Evolutionary conservation across 352 stramenopile genomes (phyloP).

Genomic region (Phytophthora pisi): DNA sequence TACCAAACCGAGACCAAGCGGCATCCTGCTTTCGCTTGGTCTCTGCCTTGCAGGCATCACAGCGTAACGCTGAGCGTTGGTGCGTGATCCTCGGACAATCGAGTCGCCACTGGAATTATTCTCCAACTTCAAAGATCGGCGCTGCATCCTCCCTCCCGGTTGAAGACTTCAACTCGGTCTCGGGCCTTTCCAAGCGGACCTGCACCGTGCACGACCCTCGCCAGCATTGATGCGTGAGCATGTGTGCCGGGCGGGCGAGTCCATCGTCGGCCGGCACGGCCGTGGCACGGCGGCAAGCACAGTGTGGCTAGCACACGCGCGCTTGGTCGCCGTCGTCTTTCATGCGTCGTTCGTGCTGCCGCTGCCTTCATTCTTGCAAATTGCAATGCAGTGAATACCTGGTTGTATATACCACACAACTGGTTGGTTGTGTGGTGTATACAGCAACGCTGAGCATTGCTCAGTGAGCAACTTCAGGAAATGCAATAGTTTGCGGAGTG

Average conservation of each 20-base stretch:
- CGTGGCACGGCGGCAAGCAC: too few species aligned
- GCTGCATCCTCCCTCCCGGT: conserved; percentile 5
- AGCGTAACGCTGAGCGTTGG: too few species aligned
- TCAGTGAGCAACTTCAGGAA: conserved; percentile 18
- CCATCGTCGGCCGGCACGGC: too few species aligned
- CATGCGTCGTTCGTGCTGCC: too few species aligned
- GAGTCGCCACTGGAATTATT: conserved; percentile 24
- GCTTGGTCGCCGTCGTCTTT: too few species aligned
- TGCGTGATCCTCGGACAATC: too few species aligned
- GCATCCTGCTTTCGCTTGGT: too few species aligned
- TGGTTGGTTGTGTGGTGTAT: too few species aligned
- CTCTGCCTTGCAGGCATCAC: too few species aligned
- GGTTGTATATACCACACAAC: too few species aligned
- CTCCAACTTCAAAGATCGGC: conserved; percentile 24
- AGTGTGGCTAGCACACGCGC: too few species aligned
- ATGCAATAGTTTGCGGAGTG: conserved; percentile 1
- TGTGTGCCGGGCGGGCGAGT: not conserved
- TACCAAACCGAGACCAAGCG: too few species aligned
- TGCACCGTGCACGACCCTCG: not conserved
- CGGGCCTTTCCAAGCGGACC: conserved; percentile 10
- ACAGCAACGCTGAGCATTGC: not conserved
- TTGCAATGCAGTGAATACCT: not conserved
- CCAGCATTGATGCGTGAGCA: conserved; percentile 21
- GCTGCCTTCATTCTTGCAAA: not conserved
- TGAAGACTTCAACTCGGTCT: conserved; percentile 10